Evolutionary conservation across 306 rosid genomes (phyloP).

Genomic region (Lupinus albus): DNA sequence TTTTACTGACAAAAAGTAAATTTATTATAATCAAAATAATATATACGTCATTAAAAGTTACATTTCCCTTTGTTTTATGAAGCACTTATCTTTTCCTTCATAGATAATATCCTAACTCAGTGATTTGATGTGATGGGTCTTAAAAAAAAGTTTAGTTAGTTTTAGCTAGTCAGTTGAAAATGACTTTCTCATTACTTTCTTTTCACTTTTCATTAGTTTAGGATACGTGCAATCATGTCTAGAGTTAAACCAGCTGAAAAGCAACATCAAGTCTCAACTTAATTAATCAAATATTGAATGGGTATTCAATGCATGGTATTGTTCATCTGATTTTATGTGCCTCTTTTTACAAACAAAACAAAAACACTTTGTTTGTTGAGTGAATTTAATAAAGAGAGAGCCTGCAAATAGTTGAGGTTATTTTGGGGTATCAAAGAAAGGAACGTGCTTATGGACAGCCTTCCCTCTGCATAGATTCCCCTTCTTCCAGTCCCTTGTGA

Average conservation of each 20-base stretch:
- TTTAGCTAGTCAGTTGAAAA: conserved; percentile 35
- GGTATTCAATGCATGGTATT: conserved; percentile 44
- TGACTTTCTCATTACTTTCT: conserved; percentile 38
- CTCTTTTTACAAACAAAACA: background rate
- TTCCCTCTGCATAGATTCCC: conserved; percentile 64
- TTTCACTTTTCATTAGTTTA: conserved; percentile 38
- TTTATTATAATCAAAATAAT: too few relatives aligned
- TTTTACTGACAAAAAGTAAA: too few relatives aligned
- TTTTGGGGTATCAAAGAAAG: conserved; percentile 49
- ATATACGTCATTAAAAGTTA: too few relatives aligned
- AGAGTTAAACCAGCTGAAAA: conserved; percentile 52
- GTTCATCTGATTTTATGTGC: conserved; percentile 41
- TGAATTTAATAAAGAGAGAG: conserved; percentile 12
- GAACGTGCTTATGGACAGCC: conserved; percentile 62
- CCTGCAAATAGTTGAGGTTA: conserved; percentile 50
- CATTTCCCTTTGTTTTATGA: too few relatives aligned
- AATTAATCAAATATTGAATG: conserved; percentile 41
- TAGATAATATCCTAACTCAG: too few relatives aligned
- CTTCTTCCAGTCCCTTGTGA: conserved; percentile 9
- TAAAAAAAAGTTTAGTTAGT: conserved; percentile 2
- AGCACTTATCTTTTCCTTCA: too few relatives aligned
- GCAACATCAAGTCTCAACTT: conserved; percentile 23
- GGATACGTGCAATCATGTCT: conserved; percentile 51
- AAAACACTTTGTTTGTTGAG: conserved; percentile 39
- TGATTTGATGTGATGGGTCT: too few relatives aligned